Base-by-base conservation (phyloP, 1,284 basidiomycete genomes). In the Inonotus hispidus region DNA sequence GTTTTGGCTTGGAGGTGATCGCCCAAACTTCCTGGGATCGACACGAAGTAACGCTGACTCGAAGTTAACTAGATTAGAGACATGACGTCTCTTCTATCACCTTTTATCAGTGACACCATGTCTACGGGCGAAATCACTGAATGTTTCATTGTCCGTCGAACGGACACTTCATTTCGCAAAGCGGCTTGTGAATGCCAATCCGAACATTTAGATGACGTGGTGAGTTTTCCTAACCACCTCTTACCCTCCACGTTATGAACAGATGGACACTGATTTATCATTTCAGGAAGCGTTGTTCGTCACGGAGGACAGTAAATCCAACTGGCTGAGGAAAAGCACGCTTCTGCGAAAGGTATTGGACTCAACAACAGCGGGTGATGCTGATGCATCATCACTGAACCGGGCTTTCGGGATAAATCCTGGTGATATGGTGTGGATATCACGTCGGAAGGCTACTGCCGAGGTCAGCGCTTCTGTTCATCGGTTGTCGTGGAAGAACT, bases 1-100 rank as follows among this genome's bases (percentile, higher is more conserved):
- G 95, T 58, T 95, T 92, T 74, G 85, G 83, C 52, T 81, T 95
- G 66, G 85, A 93, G 84, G 92, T 93, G 63, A 68, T 76, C 67
- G 23, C 37, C 45, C 37, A 19, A 39, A 35, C 56, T 68, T 52
- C 39, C 61, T 62, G 8, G 29, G 21, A 53, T 23, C 29, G 52
- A 27, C 19, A 35, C 16, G 29, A 37, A 21, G 19, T 14, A 14
- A 29, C 11, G 11, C 52, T 53, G 14, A 35, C 52, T 55, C 45
- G 29, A 54, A 58, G 41, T 49, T 57, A 29, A 63, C 66, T 66
- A 87, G 84, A 81, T 86, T 53, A 66, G 70, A 64, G 78, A 85
- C 64, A 72, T 87, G 63, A 81, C 79, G 27, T 66, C 76, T 60
- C 68, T 77, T 38, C 73, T 86, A 62, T 75, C 79, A 39, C 66